Percentiles rank a stretch among this genome's conserved stretches.
Conservation (phyloP, 192 early-diverging fungal genomes). For the Coemansia sp. region DNA sequence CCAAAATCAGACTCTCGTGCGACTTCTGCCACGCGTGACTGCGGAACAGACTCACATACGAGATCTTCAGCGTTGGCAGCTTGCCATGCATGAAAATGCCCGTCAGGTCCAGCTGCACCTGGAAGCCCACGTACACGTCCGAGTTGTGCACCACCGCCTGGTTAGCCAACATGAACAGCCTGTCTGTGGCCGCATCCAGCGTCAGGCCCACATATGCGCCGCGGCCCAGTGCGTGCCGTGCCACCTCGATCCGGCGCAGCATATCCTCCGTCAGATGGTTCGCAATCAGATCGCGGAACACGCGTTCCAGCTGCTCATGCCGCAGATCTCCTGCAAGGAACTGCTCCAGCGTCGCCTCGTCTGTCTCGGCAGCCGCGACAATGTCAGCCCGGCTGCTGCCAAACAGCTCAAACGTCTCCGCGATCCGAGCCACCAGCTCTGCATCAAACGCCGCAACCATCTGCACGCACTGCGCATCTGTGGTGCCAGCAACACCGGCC, state of each 20-base stretch:
- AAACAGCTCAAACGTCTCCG: not conserved
- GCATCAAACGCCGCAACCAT: not conserved
- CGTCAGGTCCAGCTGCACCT: slow-evolving; percentile 98
- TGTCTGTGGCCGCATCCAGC: slow-evolving; percentile 17
- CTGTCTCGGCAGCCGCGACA: not conserved
- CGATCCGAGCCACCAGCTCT: slow-evolving; percentile 6
- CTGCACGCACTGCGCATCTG: not conserved
- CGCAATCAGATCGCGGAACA: not conserved
- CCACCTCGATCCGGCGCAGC: slow-evolving; percentile 3
- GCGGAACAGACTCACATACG: slow-evolving; percentile 97
- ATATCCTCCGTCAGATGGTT: not conserved
- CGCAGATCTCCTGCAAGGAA: not conserved
- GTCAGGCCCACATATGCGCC: slow-evolving; percentile 36
- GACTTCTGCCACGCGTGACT: slow-evolving; percentile 99
- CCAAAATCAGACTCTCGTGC: slow-evolving; percentile 82
- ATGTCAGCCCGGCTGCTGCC: not conserved
- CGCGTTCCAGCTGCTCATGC: not conserved
- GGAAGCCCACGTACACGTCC: slow-evolving; percentile 99
- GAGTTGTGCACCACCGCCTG: slow-evolving; percentile 56
- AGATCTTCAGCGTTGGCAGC: slow-evolving; percentile 99
- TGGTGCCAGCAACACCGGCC: too few relatives aligned
- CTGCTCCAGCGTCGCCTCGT: not conserved
- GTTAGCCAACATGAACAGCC: slow-evolving; percentile 54
- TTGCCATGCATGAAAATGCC: slow-evolving; percentile 99
- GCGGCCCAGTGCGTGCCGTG: not conserved